Evolutionary conservation across 768 basidiomycete species (phyloP).

Genomic region (Mycena albidolilacea): DNA sequence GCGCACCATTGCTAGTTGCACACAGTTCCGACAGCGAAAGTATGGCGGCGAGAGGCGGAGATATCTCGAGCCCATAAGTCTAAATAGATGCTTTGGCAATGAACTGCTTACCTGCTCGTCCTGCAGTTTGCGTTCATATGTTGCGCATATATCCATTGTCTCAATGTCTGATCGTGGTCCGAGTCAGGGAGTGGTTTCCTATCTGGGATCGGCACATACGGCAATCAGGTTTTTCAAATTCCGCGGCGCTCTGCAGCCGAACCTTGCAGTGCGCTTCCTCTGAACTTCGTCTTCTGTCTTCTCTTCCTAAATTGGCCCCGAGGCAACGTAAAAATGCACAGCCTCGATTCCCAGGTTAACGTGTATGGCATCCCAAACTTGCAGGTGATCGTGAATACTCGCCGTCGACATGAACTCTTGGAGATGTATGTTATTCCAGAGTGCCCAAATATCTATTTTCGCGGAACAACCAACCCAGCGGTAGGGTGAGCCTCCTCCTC

Average conservation of each 20-base stretch:
- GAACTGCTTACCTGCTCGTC: slow-evolving; percentile 72
- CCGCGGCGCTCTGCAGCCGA: background rate
- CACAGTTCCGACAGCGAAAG: slow-evolving; percentile 87
- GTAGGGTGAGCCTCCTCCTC: no score
- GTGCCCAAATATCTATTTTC: no score
- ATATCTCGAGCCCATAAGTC: slow-evolving; percentile 63
- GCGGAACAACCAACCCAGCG: no score
- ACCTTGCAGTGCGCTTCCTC: background rate
- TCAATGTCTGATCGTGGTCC: background rate
- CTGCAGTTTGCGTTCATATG: slow-evolving; percentile 73
- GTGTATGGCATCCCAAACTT: no score
- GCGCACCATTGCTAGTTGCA: slow-evolving; percentile 80
- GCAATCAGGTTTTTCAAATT: background rate
- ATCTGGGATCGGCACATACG: background rate
- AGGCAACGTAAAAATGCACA: no score
- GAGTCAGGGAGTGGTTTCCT: background rate
- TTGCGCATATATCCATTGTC: slow-evolving; percentile 55
- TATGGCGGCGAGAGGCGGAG: slow-evolving; percentile 91
- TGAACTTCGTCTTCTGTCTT: background rate
- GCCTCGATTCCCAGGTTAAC: no score
- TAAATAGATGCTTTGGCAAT: background rate
- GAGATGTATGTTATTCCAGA: no score
- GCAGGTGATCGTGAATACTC: no score
- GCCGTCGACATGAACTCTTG: no score
- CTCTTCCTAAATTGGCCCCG: background rate